phyloP scores from a whole-genome alignment of 306 rosid species.

The Castanea crenata region DNA sequence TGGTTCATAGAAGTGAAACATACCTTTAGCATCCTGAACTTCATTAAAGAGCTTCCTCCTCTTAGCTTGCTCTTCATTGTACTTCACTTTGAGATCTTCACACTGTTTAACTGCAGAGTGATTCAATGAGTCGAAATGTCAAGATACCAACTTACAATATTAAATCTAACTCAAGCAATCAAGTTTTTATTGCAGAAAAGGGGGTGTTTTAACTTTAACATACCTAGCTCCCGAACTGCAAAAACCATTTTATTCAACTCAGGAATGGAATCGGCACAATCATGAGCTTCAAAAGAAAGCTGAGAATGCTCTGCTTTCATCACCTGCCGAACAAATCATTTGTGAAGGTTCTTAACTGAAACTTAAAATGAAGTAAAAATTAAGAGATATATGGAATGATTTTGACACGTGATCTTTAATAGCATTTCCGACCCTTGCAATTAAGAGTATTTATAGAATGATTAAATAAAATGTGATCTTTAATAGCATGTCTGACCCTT shows the following conservation, averaged over 20 bases:
- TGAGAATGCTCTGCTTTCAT: slow-evolving; percentile 61
- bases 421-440: slow-evolving; percentile 29
- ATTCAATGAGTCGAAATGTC: slow-evolving; percentile 19
- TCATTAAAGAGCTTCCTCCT: slow-evolving; percentile 82
- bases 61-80: slow-evolving; percentile 70
- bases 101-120: slow-evolving; percentile 69
- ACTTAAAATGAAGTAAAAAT: neutral
- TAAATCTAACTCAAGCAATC: slow-evolving; percentile 1
- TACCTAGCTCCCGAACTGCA: slow-evolving; percentile 82
- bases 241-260: slow-evolving; percentile 77
- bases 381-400: slow-evolving; percentile 7
- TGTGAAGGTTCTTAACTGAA: neutral
- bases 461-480: neutral
- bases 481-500: slow-evolving; percentile 11
- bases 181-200: slow-evolving; percentile 4
- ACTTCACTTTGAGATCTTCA: slow-evolving; percentile 83
- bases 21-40: slow-evolving; percentile 92
- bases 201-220: slow-evolving; percentile 24
- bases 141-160: slow-evolving; percentile 11
- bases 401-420: slow-evolving; percentile 1
- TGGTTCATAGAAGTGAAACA: slow-evolving; percentile 7
- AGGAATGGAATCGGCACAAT: slow-evolving; percentile 82
- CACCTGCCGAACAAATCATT: slow-evolving; percentile 51
- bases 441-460: slow-evolving; percentile 6
- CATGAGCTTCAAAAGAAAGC: slow-evolving; percentile 75